Conservation (phyloP, 306 rosid genomes). For the Prosopis cineraria region DNA sequence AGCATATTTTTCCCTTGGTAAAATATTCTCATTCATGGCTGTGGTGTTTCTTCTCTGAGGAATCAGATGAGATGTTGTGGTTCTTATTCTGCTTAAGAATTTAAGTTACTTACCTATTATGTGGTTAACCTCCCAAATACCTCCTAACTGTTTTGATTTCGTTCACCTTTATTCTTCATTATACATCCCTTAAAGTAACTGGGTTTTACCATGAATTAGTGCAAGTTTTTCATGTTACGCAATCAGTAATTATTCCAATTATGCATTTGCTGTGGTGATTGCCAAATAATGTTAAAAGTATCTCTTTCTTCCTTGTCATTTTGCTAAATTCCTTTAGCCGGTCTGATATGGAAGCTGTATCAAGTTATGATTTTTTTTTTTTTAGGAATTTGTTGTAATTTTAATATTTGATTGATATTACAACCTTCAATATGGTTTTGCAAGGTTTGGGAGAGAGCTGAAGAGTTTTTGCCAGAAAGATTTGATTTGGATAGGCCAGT, state of each 20-base stretch:
- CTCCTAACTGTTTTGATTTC: constrained; percentile 5
- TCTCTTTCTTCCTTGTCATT: constrained; percentile 4
- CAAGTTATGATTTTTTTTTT: constrained; percentile 2
- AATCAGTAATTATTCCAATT: constrained; percentile 12
- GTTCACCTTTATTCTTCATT: constrained; percentile 3
- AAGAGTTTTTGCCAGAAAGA: constrained; percentile 89
- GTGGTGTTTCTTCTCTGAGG: constrained; percentile 21
- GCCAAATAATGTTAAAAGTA: not conserved
- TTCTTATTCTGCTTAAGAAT: constrained; percentile 12
- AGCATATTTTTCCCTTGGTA: not conserved
- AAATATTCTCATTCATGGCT: constrained; percentile 14
- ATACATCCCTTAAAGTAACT: not conserved
- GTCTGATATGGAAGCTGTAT: constrained; percentile 5
- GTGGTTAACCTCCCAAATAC: not conserved
- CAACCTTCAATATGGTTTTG: constrained; percentile 35
- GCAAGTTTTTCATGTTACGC: constrained; percentile 1
- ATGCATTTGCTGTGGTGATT: constrained; percentile 10
- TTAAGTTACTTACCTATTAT: constrained; percentile 9
- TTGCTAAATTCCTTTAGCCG: constrained; percentile 17
- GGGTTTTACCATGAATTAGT: not conserved
- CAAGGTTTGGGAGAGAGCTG: constrained; percentile 95
- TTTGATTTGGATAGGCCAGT: constrained; percentile 80
- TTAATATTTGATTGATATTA: constrained; percentile 31
- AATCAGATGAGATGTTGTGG: constrained; percentile 5
- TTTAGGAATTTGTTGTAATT: constrained; percentile 3